Conservation (phyloP, 2,329 filamentous ascomycete species). For the Monilinia polystroma region DNA sequence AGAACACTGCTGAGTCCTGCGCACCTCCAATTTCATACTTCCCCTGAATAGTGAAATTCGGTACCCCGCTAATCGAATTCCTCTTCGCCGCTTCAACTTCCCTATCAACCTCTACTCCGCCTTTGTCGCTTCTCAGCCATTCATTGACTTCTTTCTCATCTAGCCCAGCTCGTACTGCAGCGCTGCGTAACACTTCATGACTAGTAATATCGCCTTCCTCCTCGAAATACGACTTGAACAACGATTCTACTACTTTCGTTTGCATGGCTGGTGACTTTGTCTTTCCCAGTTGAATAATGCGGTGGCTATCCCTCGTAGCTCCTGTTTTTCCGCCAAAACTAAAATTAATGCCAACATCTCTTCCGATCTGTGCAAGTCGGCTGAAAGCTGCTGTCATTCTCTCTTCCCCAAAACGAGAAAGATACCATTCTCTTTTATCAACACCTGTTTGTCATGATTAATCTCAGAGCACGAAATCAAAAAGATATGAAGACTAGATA, state of each 20-base stretch:
- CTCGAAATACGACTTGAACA: constrained; percentile 68
- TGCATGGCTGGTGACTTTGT: constrained; percentile 52
- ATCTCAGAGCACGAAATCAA: not conserved
- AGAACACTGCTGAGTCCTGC: constrained; percentile 66
- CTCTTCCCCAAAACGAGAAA: constrained; percentile 62
- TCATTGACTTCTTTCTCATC: constrained; percentile 51
- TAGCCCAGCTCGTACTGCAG: constrained; percentile 55
- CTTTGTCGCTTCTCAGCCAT: constrained; percentile 55
- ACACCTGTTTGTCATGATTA: constrained; percentile 40
- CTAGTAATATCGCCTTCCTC: constrained; percentile 62
- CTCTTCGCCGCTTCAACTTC: constrained; percentile 42
- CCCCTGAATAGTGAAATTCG: constrained; percentile 71
- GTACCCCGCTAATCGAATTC: constrained; percentile 64
- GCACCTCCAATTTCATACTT: constrained; percentile 68
- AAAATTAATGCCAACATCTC: constrained; percentile 69
- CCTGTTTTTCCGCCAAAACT: constrained; percentile 69
- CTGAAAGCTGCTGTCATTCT: constrained; percentile 57
- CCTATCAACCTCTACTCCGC: constrained; percentile 47
- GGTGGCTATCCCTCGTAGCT: constrained; percentile 76
- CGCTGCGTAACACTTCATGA: constrained; percentile 50
- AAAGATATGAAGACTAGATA: constrained; percentile 36
- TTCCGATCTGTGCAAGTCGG: constrained; percentile 58
- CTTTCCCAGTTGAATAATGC: constrained; percentile 69
- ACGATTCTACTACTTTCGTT: constrained; percentile 57
- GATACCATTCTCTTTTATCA: constrained; percentile 58